Evolutionary conservation across 768 basidiomycete species (phyloP).

Genomic region (Filobasidium wieringae): DNA sequence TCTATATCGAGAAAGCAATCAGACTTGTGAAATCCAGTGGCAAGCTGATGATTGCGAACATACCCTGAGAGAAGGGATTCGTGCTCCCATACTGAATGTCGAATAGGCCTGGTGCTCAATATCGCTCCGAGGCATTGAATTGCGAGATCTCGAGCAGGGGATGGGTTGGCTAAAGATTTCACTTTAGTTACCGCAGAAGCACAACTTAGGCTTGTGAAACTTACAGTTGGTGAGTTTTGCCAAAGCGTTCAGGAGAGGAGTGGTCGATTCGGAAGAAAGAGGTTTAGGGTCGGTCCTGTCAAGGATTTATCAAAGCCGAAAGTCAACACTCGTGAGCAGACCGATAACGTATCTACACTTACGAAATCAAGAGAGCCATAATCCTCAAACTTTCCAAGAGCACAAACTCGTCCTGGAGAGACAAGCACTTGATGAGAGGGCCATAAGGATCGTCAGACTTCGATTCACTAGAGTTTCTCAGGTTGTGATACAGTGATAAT

Average conservation of each 20-base stretch:
- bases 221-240: conserved; percentile 44
- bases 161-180: conserved; percentile 10
- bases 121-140: conserved; percentile 83
- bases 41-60: conserved; percentile 43
- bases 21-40: neutral
- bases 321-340: neutral
- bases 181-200: neutral
- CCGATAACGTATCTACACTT: neutral
- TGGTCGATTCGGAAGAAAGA: conserved; percentile 20
- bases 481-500: conserved; percentile 31
- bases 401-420: conserved; percentile 86
- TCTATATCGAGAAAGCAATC: conserved; percentile 40
- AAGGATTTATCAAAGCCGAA: neutral
- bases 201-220: neutral
- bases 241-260: conserved; percentile 39
- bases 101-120: conserved; percentile 64
- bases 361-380: conserved; percentile 60
- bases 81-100: conserved; percentile 64
- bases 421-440: conserved; percentile 50
- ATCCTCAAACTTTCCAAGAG: conserved; percentile 82
- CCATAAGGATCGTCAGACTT: conserved; percentile 24
- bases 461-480: conserved; percentile 13
- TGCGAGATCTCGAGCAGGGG: conserved; percentile 58
- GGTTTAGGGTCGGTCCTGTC: conserved; percentile 33
- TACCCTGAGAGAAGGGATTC: conserved; percentile 38